phyloP scores from a whole-genome alignment of 2,329 filamentous ascomycete species.

The Nectriaceae sp. region DNA sequence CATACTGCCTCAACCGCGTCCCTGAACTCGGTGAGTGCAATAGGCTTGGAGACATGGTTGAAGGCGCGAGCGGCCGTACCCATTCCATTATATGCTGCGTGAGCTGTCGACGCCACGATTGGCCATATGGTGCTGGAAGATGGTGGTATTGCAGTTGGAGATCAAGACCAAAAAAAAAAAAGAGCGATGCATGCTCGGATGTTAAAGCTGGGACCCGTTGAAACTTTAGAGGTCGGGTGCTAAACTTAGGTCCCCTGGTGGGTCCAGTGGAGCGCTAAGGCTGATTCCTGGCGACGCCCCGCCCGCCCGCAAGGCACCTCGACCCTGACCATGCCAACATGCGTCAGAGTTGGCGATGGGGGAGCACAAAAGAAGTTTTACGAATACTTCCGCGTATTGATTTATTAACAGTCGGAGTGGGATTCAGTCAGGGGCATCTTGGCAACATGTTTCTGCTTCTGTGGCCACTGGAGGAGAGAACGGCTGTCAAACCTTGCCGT shows the following conservation, averaged over 20 bases:
- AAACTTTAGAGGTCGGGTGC: neutral
- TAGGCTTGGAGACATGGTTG: conserved; percentile 41
- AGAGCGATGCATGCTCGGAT: conserved; percentile 9
- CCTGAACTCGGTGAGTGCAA: conserved; percentile 39
- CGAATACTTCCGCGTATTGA: too few species aligned
- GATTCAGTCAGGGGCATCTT: too few species aligned
- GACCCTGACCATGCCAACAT: too few species aligned
- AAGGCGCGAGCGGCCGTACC: conserved; percentile 31
- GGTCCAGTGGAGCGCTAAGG: neutral
- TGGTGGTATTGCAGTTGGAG: neutral
- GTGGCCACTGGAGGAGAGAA: too few species aligned
- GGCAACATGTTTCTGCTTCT: too few species aligned
- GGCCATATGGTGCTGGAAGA: conserved; percentile 11
- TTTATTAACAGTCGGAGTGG: too few species aligned
- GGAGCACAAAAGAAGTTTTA: too few species aligned
- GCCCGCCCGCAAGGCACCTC: too few species aligned
- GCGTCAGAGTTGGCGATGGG: too few species aligned
- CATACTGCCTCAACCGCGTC: conserved; percentile 54
- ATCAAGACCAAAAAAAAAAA: conserved; percentile 8
- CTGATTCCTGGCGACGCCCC: too few species aligned
- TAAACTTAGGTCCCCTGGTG: neutral
- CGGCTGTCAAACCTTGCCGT: too few species aligned
- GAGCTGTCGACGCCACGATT: conserved; percentile 17
- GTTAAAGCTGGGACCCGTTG: conserved; percentile 11
- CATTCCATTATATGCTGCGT: conserved; percentile 36